Evolutionary conservation across 441 rosid species (phyloP).

Genomic region (Arabidopsis lyrata): DNA sequence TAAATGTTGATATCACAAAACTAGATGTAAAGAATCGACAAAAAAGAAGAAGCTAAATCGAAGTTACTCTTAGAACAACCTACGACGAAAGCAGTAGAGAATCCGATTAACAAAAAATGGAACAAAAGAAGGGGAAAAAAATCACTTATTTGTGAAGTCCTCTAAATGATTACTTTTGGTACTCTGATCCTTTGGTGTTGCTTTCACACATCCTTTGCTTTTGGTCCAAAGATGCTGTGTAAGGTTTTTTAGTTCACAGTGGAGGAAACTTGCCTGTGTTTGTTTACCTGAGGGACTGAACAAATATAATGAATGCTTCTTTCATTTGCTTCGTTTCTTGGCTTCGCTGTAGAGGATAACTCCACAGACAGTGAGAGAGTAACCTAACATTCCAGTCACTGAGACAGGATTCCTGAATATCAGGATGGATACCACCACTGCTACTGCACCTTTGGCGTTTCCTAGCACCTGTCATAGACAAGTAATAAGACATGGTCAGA

Average conservation of each 20-base stretch:
- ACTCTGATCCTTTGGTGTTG: constrained; percentile 26
- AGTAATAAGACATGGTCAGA: not conserved
- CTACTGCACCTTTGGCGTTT: constrained; percentile 77
- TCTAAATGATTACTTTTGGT: constrained; percentile 31
- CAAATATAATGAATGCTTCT: constrained; percentile 20
- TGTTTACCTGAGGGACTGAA: constrained; percentile 32
- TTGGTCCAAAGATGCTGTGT: constrained; percentile 37
- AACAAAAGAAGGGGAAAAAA: not conserved
- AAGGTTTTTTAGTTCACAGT: constrained; percentile 33
- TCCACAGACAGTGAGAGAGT: constrained; percentile 65
- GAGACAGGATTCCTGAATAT: constrained; percentile 74
- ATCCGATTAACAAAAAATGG: constrained; percentile 23
- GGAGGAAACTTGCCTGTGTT: constrained; percentile 34
- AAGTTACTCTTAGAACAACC: constrained; percentile 33
- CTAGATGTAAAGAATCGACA: constrained; percentile 33
- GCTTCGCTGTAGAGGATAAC: constrained; percentile 77
- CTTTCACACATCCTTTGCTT: constrained; percentile 32
- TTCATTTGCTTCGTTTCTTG: constrained; percentile 68
- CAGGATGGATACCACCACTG: constrained; percentile 69
- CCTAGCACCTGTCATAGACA: constrained; percentile 61
- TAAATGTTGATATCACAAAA: constrained; percentile 35
- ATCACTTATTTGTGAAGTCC: constrained; percentile 34
- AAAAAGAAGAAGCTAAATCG: constrained; percentile 29
- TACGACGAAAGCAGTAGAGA: constrained; percentile 9
- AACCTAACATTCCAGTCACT: constrained; percentile 76